Evolutionary conservation across 495 filamentous ascomycete genomes (phyloP).

Genomic region (Xanthoparmelia taractica): DNA sequence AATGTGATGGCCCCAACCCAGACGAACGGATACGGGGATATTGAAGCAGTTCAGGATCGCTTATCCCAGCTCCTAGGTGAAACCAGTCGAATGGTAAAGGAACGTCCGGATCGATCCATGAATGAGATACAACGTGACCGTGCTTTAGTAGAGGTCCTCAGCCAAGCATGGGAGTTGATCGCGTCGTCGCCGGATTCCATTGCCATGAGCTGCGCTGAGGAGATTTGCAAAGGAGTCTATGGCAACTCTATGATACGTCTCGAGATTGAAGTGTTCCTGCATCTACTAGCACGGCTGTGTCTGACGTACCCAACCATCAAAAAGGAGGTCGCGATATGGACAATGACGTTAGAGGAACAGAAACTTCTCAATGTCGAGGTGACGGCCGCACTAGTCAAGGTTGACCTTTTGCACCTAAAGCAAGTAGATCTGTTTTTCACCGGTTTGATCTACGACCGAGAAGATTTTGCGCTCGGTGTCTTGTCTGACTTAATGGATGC

Average conservation of each 20-base stretch:
- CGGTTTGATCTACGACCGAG: conserved; percentile 60
- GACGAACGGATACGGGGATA: conserved; percentile 59
- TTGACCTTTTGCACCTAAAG: conserved; percentile 65
- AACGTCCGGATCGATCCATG: conserved; percentile 61
- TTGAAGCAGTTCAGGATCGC: conserved; percentile 52
- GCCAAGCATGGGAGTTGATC: conserved; percentile 46
- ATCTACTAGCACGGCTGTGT: conserved; percentile 72
- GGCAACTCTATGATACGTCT: conserved; percentile 50
- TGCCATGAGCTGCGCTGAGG: conserved; percentile 57
- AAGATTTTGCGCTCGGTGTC: conserved; percentile 62
- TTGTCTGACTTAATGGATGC: conserved; percentile 67
- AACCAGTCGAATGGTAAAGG: conserved; percentile 55
- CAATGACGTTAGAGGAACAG: conserved; percentile 62
- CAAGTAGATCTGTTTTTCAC: conserved; percentile 71
- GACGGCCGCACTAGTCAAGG: conserved; percentile 66
- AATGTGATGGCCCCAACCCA: conserved; percentile 45
- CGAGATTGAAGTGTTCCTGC: conserved; percentile 74
- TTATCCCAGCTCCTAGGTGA: conserved; percentile 64
- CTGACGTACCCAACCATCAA: conserved; percentile 65
- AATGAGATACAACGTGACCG: conserved; percentile 59
- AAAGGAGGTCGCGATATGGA: conserved; percentile 64
- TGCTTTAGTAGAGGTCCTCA: conserved; percentile 55
- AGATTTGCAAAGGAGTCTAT: conserved; percentile 65
- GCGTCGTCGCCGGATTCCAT: conserved; percentile 51
- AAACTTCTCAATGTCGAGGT: conserved; percentile 71